Conservation (phyloP, 192 early-diverging fungal genomes). For the Coemansia sp. region DNA sequence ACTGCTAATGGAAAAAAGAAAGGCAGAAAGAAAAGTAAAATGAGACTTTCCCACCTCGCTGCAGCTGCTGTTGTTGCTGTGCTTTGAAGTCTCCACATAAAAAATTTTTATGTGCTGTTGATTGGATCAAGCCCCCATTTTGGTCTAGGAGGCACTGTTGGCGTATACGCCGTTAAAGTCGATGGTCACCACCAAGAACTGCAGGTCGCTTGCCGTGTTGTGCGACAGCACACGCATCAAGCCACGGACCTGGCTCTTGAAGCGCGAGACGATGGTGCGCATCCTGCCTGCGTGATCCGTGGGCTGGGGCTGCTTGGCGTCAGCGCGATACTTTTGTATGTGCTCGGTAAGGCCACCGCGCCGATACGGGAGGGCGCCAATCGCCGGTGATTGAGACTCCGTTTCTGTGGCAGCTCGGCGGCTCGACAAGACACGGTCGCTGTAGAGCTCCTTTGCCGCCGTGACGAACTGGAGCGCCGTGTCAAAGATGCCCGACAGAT, state of each 20-base stretch:
- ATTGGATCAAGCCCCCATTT: too few relatives aligned
- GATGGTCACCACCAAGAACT: slow-evolving; percentile 72
- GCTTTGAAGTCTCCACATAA: too few relatives aligned
- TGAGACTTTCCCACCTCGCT: too few relatives aligned
- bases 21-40: slow-evolving; percentile 7
- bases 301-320: slow-evolving; percentile 27
- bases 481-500: slow-evolving; percentile 64
- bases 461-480: slow-evolving; percentile 62
- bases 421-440: slow-evolving; percentile 43
- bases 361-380: not conserved
- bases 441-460: slow-evolving; percentile 55
- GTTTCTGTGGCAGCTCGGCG: slow-evolving; percentile 12
- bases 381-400: not conserved
- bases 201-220: slow-evolving; percentile 69
- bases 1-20: not conserved
- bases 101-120: too few relatives aligned
- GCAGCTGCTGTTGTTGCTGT: too few relatives aligned
- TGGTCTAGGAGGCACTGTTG: too few relatives aligned
- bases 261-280: slow-evolving; percentile 30
- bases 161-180: slow-evolving; percentile 80
- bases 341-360: slow-evolving; percentile 23
- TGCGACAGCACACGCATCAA: slow-evolving; percentile 60
- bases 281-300: slow-evolving; percentile 51
- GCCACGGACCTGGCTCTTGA: slow-evolving; percentile 56
- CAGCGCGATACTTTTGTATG: slow-evolving; percentile 35